These are phyloP conservation scores for Mucor irregularis DNA, from an alignment of 371 early-diverging fungal species.

Conservation along the genomic window DNA sequence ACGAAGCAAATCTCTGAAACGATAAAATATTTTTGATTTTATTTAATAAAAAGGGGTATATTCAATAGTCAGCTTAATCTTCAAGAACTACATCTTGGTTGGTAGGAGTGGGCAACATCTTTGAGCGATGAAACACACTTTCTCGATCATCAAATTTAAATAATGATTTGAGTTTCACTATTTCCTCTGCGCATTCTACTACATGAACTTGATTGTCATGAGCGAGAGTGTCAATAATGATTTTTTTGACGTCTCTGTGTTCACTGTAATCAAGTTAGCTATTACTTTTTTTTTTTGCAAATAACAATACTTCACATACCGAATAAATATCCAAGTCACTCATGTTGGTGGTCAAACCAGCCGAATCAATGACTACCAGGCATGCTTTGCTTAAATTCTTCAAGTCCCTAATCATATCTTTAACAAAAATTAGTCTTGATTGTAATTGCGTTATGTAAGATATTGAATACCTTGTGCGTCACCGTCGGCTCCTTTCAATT, in stretches of 20 bases:
- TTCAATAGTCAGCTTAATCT: not conserved
- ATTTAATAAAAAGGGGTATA: not conserved
- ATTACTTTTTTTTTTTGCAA: slow-evolving; percentile 14
- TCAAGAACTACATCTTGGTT: not conserved
- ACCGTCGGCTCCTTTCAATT: slow-evolving; percentile 14
- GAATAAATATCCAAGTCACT: slow-evolving; percentile 17
- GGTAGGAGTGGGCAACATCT: slow-evolving; percentile 10
- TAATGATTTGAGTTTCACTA: slow-evolving; percentile 1
- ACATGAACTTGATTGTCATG: slow-evolving; percentile 20
- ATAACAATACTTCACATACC: slow-evolving; percentile 13
- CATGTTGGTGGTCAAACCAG: slow-evolving; percentile 20
- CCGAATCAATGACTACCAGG: slow-evolving; percentile 16
- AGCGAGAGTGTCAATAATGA: slow-evolving; percentile 17
- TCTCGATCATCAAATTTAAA: slow-evolving; percentile 17
- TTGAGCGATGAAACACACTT: slow-evolving; percentile 12
- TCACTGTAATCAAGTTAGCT: slow-evolving; percentile 19
- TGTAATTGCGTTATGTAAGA: slow-evolving; percentile 17
- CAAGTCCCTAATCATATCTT: slow-evolving; percentile 15
- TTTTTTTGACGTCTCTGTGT: slow-evolving; percentile 11
- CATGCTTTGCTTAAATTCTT: slow-evolving; percentile 9
- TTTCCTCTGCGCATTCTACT: slow-evolving; percentile 16
- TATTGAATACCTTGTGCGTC: slow-evolving; percentile 20
- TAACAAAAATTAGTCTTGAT: slow-evolving; percentile 8
- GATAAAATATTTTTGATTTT: slow-evolving; percentile 2
- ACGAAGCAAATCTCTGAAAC: slow-evolving; percentile 1